phyloP scores from a whole-genome alignment of 371 early-diverging fungal genomes.

The Apophysomyces sp. region DNA sequence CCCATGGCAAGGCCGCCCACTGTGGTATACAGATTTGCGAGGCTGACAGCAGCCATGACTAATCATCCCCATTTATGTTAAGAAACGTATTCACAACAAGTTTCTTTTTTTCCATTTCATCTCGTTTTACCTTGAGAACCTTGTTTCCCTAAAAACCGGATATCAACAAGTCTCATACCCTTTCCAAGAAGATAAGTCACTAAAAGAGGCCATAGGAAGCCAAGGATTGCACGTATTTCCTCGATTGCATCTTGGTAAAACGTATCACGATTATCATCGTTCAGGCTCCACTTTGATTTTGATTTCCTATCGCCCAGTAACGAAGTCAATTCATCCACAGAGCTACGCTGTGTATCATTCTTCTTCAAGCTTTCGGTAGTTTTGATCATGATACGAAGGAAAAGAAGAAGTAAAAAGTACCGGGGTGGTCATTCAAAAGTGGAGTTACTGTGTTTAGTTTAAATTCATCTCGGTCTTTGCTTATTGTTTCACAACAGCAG shows the following conservation, averaged over 20 bases:
- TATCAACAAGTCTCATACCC: conserved; percentile 30
- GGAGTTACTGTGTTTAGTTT: neutral
- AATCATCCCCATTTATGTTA: neutral
- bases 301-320: neutral
- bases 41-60: conserved; percentile 40
- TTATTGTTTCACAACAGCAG: neutral
- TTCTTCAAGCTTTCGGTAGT: neutral
- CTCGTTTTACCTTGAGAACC: conserved; percentile 26
- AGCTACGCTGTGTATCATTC: neutral
- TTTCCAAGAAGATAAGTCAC: conserved; percentile 28
- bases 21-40: conserved; percentile 30
- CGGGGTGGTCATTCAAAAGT: neutral
- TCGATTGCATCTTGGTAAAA: neutral
- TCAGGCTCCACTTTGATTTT: neutral
- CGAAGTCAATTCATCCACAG: neutral
- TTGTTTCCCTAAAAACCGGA: conserved; percentile 37
- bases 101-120: neutral
- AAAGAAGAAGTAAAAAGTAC: neutral
- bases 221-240: conserved; percentile 4
- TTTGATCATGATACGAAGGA: neutral
- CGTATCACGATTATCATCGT: neutral
- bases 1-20: conserved; percentile 38
- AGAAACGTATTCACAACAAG: neutral
- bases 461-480: neutral
- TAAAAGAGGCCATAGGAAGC: conserved; percentile 26